phyloP scores from a whole-genome alignment of 306 rosid genomes.

The Vigna unguiculata region DNA sequence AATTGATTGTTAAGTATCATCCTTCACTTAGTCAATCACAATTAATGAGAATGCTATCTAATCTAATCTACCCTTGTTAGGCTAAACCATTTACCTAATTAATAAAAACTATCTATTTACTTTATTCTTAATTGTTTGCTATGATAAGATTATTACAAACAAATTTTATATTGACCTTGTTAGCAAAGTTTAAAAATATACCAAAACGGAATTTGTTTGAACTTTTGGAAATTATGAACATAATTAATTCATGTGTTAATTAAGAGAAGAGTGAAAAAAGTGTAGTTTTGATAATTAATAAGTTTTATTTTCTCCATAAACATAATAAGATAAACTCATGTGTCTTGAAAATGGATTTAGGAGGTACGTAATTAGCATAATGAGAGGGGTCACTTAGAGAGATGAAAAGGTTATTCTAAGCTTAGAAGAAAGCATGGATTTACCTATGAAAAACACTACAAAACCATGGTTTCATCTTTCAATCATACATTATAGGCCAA shows the following conservation, averaged over 20 bases:
- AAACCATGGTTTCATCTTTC: conserved; percentile 3
- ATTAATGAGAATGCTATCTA: neutral
- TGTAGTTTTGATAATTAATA: neutral
- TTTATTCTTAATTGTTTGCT: neutral
- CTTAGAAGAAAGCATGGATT: conserved; percentile 26
- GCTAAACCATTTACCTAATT: conserved; percentile 17
- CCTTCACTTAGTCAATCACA: conserved; percentile 34
- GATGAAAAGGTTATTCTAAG: conserved; percentile 28
- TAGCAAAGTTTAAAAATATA: too few relatives aligned
- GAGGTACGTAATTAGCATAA: conserved; percentile 16
- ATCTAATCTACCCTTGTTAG: neutral
- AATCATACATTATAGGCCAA: neutral
- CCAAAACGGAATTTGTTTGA: too few relatives aligned
- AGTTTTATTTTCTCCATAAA: neutral
- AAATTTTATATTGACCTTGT: too few relatives aligned
- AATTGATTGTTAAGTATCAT: conserved; percentile 35
- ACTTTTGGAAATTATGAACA: too few relatives aligned
- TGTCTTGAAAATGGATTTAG: conserved; percentile 10
- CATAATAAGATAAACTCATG: neutral
- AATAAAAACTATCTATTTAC: neutral
- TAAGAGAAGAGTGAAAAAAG: neutral
- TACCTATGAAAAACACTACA: neutral
- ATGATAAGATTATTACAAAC: too few relatives aligned
- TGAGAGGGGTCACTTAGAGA: neutral
- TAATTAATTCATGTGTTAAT: neutral